Base-by-base conservation (phyloP, 2,329 filamentous ascomycete genomes). In the Alternaria angustiovoidea region DNA sequence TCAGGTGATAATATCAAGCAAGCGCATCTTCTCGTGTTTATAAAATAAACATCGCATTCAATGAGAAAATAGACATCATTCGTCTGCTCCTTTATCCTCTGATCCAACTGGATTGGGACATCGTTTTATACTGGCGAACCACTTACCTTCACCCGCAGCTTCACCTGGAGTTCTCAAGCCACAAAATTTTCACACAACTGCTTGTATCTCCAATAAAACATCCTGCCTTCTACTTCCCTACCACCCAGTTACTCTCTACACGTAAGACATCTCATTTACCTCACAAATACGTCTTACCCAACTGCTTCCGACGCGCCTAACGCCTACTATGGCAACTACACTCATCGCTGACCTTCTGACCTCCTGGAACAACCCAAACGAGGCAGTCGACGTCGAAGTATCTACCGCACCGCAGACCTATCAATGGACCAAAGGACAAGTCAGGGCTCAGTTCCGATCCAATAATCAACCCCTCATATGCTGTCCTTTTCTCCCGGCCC, bases 401-500 rank as follows among this genome's bases (percentile, higher is more conserved):
- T 30, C 12, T 2, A 16, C 12, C 4, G 18, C 2, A 9, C 22
- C 20, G 1, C 18, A 57, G 1, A 43, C 30, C 16, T 43, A 16
- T 1, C 38, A 41, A 28, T 44, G 39, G 46, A 57, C 47, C 1
- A 46, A 38, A 39, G 54, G 18, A 5, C 20, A 46, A 12, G 30
- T 52, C n/a, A 36, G 46, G 18, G 6, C 26, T 2, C 54, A 52
- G 9, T 57, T 51, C 54, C n/a, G 12, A 1, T 38, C 12, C 47
- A 28, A 38, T 2, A 16, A 26, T 7, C 18, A 28, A 5, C 8
- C 38, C 1, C 47, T 39, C 4, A 51, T 57, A 6, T 34, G 46
- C 26, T 57, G 54, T 52, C 54, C 24, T 18, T 30, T n/a, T 5
- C 54, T 57, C 22, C 54, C 47, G 7, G 54, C 46, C 6, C 1